Conservation (phyloP, 148 eudicot genomes). For the Chenopodium album region DNA sequence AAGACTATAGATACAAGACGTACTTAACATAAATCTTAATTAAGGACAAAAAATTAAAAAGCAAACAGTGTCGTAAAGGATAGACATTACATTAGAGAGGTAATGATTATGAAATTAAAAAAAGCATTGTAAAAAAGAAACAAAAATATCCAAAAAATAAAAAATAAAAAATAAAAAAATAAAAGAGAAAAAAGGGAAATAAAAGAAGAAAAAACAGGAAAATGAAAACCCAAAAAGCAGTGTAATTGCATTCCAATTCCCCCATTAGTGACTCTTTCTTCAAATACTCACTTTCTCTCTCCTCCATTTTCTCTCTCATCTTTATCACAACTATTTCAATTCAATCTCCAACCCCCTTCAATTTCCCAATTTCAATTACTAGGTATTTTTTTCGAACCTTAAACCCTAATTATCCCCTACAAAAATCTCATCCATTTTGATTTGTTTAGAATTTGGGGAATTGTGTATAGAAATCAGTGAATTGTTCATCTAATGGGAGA, state of each 20-base stretch:
- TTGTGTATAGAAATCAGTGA: not conserved
- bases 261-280: not conserved
- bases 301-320: not conserved
- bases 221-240: not conserved
- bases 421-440: not conserved
- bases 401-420: not conserved
- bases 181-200: not conserved
- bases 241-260: not conserved
- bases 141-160: no score
- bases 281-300: no score
- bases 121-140: not conserved
- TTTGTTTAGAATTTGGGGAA: not conserved
- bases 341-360: no score
- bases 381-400: not conserved
- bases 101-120: not conserved
- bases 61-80: no score
- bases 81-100: no score
- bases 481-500: slow-evolving; percentile 2
- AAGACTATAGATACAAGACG: no score
- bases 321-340: not conserved
- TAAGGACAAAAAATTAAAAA: no score
- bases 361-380: not conserved
- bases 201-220: not conserved
- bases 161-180: not conserved
- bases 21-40: no score